Evolutionary conservation across 2,329 filamentous ascomycete genomes (phyloP), one percentile per base, ranked within the genome.

Genomic region (Akanthomyces uredinophilus): DNA sequence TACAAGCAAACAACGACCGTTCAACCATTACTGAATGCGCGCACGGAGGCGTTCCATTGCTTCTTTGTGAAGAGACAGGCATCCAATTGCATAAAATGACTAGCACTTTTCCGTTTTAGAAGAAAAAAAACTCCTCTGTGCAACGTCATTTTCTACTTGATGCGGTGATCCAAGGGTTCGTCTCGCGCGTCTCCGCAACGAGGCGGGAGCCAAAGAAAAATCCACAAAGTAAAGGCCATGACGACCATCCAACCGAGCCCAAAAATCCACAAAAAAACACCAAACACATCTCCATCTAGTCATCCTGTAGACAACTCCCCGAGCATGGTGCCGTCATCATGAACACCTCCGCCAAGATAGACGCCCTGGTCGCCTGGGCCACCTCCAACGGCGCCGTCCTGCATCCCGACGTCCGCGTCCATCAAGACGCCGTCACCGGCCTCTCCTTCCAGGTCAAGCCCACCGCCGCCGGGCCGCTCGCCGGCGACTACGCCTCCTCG

Each of bases 391-490:
- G 81, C 7, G 82, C 79, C 14, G 63, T 63, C 5, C 73, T 87
- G 29, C 79, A 87, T 66, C 77, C 78, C 0, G 71, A 74, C 0
- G 75, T 87, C 29, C 79, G 86, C 63, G 73, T 88, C 54, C 82
- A 81, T 68, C 68, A 79, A 2, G 80, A 86, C 64, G 66, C 77
- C 2, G 62, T 72, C 13, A 85, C 81, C 2, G 81, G 82, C 53
- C 78, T 81, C 44, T 86, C 83, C 2, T 80, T 88, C 65, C 79
- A 81, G 39, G 80, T 83, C 65, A 78, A 72, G 52, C 70, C 72
- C 41, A 66, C 56, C 5, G 50, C 50, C 49, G 2, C 29, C n/a
- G 11, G 27, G 5, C 27, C 58, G 39, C 50, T 60, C 13, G 10
- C 58, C 67, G 14, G 69, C 71, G 32, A 43, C 64, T 29, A 57